Evolutionary conservation across 768 basidiomycete genomes (phyloP).

Genomic region (Sarcodon sp.): DNA sequence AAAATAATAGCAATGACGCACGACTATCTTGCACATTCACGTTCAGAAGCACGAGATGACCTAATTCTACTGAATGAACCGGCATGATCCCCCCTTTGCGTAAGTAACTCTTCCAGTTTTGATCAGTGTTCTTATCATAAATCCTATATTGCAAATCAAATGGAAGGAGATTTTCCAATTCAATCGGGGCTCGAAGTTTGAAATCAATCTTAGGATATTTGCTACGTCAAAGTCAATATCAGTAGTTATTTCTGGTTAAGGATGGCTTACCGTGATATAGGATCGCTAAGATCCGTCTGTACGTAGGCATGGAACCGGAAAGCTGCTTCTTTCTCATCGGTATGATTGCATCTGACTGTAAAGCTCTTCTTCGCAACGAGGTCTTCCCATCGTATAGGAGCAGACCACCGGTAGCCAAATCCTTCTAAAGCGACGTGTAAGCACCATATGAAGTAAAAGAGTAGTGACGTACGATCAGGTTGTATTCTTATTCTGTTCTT

Average conservation of each 20-base stretch:
- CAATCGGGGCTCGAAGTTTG: slow-evolving; percentile 83
- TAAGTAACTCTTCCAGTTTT: slow-evolving; percentile 91
- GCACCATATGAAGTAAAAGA: not conserved
- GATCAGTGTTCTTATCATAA: slow-evolving; percentile 89
- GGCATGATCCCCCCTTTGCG: slow-evolving; percentile 92
- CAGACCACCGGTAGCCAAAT: slow-evolving; percentile 92
- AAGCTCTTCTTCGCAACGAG: slow-evolving; percentile 56
- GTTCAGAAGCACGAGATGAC: slow-evolving; percentile 82
- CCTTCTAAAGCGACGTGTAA: slow-evolving; percentile 45
- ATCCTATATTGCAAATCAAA: slow-evolving; percentile 94
- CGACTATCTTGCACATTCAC: slow-evolving; percentile 88
- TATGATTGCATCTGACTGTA: slow-evolving; percentile 77
- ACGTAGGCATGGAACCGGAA: slow-evolving; percentile 94
- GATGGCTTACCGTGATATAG: slow-evolving; percentile 37
- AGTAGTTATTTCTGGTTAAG: not conserved
- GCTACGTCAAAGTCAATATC: slow-evolving; percentile 24
- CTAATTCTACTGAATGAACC: slow-evolving; percentile 87
- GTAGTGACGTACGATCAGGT: slow-evolving; percentile 67
- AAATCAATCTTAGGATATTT: slow-evolving; percentile 79
- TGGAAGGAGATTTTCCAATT: slow-evolving; percentile 90
- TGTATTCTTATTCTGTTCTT: slow-evolving; percentile 74
- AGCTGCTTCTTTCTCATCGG: slow-evolving; percentile 68
- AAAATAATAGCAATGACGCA: slow-evolving; percentile 15
- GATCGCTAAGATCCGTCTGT: slow-evolving; percentile 54
- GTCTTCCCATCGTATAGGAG: slow-evolving; percentile 83